phyloP scores from a whole-genome alignment of 129 eudicot species.

The Smallanthus sonchifolius region DNA sequence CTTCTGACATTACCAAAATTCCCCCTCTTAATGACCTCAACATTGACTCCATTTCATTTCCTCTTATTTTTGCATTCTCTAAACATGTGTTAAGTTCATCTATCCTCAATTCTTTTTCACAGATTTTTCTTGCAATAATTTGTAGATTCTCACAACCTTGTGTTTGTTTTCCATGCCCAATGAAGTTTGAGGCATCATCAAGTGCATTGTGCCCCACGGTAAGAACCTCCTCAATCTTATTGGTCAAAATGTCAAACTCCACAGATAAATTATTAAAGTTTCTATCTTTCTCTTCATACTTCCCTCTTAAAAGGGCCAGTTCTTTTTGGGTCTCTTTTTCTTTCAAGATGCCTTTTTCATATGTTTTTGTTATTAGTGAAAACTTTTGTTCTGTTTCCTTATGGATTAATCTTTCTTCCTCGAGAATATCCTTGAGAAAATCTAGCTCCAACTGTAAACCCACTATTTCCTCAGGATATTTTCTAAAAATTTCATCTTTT shows the following conservation, averaged over 20 bases:
- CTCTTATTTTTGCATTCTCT: constrained; percentile 54
- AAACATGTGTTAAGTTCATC: constrained; percentile 58
- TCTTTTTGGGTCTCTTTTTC: constrained; percentile 49
- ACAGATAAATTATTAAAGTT: constrained; percentile 9
- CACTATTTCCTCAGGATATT: constrained; percentile 44
- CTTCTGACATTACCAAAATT: constrained; percentile 69
- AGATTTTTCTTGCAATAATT: constrained; percentile 45
- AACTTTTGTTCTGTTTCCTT: constrained; percentile 39
- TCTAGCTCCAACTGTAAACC: constrained; percentile 72
- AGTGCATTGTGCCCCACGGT: constrained; percentile 62
- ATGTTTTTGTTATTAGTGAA: constrained; percentile 31
- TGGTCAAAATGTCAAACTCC: constrained; percentile 46
- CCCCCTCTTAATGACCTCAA: constrained; percentile 86
- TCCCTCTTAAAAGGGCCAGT: constrained; percentile 32
- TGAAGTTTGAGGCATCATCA: constrained; percentile 44
- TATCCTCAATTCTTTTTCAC: constrained; percentile 60
- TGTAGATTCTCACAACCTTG: constrained; percentile 51
- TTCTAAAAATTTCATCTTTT: constrained; percentile 21
- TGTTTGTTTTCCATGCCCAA: constrained; percentile 37
- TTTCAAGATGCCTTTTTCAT: constrained; percentile 46
- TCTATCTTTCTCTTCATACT: constrained; percentile 45
- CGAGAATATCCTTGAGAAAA: constrained; percentile 60
- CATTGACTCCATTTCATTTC: constrained; percentile 69
- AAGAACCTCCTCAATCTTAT: constrained; percentile 65
- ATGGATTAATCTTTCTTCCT: constrained; percentile 56